Evolutionary conservation across 768 basidiomycete genomes (phyloP).

Genomic region (Mycena maculata): DNA sequence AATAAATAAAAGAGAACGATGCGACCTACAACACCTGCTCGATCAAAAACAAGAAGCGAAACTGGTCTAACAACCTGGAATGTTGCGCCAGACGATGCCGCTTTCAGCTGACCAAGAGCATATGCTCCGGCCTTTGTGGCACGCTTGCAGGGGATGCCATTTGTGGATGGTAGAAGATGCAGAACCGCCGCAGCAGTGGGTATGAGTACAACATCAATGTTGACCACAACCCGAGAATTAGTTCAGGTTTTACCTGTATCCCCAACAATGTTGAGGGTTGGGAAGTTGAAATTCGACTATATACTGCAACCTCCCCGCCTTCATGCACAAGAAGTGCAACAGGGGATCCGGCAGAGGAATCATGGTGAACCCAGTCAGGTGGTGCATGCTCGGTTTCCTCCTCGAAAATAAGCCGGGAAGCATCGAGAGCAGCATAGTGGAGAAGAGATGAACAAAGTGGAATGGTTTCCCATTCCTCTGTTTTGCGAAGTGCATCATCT

Average conservation of each 20-base stretch:
- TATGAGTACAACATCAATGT: neutral
- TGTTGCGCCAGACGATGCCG: neutral
- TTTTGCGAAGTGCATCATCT: neutral
- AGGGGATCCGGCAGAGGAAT: neutral
- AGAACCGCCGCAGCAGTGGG: neutral
- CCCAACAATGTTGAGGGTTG: neutral
- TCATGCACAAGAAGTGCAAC: neutral
- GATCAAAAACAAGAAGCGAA: neutral
- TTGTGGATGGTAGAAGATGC: neutral
- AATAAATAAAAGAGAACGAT: neutral
- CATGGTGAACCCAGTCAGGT: neutral
- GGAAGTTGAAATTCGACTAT: neutral
- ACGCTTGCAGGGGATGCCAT: neutral
- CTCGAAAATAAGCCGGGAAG: neutral
- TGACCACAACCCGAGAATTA: neutral
- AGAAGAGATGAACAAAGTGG: neutral
- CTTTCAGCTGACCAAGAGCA: neutral
- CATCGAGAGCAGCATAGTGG: neutral
- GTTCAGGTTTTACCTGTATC: neutral
- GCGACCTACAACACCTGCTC: neutral
- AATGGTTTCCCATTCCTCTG: neutral
- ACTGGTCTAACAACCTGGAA: neutral
- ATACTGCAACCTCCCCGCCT: neutral
- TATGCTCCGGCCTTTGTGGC: neutral
- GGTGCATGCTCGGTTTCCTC: neutral